Percentiles rank a stretch among this genome's conserved stretches.
Conservation (phyloP, 345 rosid genomes). For the Bretschneidera sinensis region DNA sequence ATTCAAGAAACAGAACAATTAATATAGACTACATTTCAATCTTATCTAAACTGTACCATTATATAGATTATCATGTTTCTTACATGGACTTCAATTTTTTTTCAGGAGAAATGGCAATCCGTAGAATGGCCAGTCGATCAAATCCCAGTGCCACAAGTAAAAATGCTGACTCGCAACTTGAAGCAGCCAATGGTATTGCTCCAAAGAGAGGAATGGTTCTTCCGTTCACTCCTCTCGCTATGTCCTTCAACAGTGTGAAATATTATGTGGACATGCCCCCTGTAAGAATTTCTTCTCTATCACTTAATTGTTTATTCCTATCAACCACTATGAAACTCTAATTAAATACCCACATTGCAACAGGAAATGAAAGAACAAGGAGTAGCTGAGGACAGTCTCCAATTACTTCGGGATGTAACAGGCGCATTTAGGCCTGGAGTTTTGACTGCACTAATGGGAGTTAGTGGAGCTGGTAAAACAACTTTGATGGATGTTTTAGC, state of each 20-base stretch:
- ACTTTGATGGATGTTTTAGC: conserved; percentile 96
- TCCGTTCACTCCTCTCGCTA: conserved; percentile 73
- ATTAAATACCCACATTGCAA: neutral
- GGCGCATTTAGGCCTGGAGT: conserved; percentile 91
- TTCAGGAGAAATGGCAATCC: conserved; percentile 45
- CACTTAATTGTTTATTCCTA: neutral
- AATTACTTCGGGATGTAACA: conserved; percentile 66
- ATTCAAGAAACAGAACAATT: conserved; percentile 17
- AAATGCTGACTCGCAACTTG: conserved; percentile 31
- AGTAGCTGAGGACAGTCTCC: conserved; percentile 63
- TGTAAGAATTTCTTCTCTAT: conserved; percentile 31
- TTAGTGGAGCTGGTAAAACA: conserved; percentile 97
- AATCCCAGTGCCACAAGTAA: conserved; percentile 22
- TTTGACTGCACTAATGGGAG: conserved; percentile 93
- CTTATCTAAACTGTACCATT: too few relatives aligned
- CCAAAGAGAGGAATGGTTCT: conserved; percentile 75
- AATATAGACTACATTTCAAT: neutral
- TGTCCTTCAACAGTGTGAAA: conserved; percentile 64
- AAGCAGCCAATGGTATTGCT: conserved; percentile 27
- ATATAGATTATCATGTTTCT: neutral
- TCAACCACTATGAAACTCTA: neutral
- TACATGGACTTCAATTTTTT: neutral
- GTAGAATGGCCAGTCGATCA: conserved; percentile 21
- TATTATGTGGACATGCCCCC: conserved; percentile 81
- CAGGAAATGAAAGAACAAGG: conserved; percentile 94